A percentile compares a stretch with the other conserved stretches of the same genome.
These are phyloP conservation scores for Arthrocladium fulminans DNA, from an alignment of 2,329 filamentous ascomycete species.

Conservation along the genomic window DNA sequence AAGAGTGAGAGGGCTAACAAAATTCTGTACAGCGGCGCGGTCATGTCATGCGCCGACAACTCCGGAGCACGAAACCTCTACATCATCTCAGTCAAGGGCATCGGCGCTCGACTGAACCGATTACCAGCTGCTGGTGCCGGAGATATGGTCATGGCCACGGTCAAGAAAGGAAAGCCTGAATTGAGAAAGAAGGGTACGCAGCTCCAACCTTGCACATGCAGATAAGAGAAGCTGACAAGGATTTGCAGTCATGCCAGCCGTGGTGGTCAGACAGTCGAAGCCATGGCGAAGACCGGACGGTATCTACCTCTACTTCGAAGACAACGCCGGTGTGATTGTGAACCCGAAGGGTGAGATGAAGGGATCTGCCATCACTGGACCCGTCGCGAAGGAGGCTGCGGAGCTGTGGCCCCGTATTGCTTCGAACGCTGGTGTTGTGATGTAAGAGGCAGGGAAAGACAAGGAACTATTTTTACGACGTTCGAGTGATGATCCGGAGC, in stretches of 20 bases:
- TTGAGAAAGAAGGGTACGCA: slow-evolving; percentile 76
- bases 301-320: slow-evolving; percentile 99
- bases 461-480: not conserved
- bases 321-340: slow-evolving; percentile 99
- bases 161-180: slow-evolving; percentile 99
- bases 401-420: slow-evolving; percentile 99
- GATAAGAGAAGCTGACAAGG: not conserved
- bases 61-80: slow-evolving; percentile 97
- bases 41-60: slow-evolving; percentile 99
- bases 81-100: slow-evolving; percentile 99
- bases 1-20: not conserved
- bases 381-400: slow-evolving; percentile 98
- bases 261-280: slow-evolving; percentile 98
- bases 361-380: slow-evolving; percentile 97
- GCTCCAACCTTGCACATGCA: not conserved
- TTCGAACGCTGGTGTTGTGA: slow-evolving; percentile 99
- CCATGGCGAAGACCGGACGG: slow-evolving; percentile 98
- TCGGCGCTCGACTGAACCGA: slow-evolving; percentile 94
- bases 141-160: slow-evolving; percentile 99
- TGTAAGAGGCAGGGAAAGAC: slow-evolving; percentile 56
- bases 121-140: slow-evolving; percentile 95
- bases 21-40: slow-evolving; percentile 67
- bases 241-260: slow-evolving; percentile 77
- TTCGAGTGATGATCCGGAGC: not conserved
- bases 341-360: slow-evolving; percentile 99